Base-by-base conservation (phyloP, 352 stramenopile genomes). In the Aphanomyces stellatus region DNA sequence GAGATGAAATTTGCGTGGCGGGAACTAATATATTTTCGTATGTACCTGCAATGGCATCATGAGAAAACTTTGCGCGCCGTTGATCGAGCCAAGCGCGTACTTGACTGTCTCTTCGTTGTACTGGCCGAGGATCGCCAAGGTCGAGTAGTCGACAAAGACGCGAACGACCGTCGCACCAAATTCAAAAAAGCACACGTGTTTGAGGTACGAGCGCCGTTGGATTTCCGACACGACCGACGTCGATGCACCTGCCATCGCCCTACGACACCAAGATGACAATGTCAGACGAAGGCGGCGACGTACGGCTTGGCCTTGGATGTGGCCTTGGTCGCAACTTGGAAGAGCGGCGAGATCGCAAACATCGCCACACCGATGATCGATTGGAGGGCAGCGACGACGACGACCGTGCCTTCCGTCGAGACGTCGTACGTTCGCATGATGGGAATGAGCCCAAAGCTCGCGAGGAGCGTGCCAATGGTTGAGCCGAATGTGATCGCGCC, bases 151-250 rank as follows among this genome's bases (percentile, higher is more conserved):
- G 30, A 94, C 74, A 5, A 94, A 67, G 27, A 94, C 86, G 7
- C 86, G 76, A 65, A 91, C 80, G 13, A 91, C 73, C 0, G 86
- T 94, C 0, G 86, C 84, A 31, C 91, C 62, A 70, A 94, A 77
- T 42, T 94, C 86, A 49, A 94, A 94, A 46, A 94, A 88, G 69
- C 86, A 94, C 71, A 94, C 90, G 63, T 94, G 84, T 55, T 90
- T 83, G 31, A 94, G 70, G 53, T 94, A 94, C 15, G 80, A 88
- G 25, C 84, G 80, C 5, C 67, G 41, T 34, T 90, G 79, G 42
- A 95, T 91, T 25, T 92, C 82, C 1, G 67, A 69, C 8, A 82
- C 74, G 64, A 89, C 80, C 1, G 78, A 70, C 0, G 70, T 51
- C 0, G 73, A 17, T 7, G 60, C n/a, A 61, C 30, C 46, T 11